Conservation (phyloP, 2,329 filamentous ascomycete species). For the Colletotrichum sp. region DNA sequence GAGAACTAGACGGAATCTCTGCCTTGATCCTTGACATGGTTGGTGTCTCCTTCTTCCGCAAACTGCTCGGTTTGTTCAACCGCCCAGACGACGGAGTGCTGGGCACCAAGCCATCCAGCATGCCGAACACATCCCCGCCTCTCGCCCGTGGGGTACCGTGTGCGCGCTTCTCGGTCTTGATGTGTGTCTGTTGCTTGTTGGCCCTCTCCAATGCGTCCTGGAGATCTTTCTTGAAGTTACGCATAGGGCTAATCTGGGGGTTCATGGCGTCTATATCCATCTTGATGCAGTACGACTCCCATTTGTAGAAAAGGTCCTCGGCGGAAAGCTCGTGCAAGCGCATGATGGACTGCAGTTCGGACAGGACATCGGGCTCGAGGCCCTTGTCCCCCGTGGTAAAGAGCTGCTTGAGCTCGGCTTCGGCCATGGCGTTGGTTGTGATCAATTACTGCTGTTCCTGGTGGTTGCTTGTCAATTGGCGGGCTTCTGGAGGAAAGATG, state of each 20-base stretch:
- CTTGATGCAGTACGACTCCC: slow-evolving; percentile 97
- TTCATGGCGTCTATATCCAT: slow-evolving; percentile 83
- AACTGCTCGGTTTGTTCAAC: slow-evolving; percentile 28
- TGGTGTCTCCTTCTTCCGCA: slow-evolving; percentile 51
- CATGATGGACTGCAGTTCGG: slow-evolving; percentile 85
- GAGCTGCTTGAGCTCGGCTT: slow-evolving; percentile 48
- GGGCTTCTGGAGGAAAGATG: background rate
- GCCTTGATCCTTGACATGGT: slow-evolving; percentile 51
- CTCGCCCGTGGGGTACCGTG: slow-evolving; percentile 69
- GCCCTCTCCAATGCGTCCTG: slow-evolving; percentile 84
- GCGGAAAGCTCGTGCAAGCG: slow-evolving; percentile 80
- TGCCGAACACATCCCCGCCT: slow-evolving; percentile 78
- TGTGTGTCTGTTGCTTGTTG: slow-evolving; percentile 64
- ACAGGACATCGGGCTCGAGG: slow-evolving; percentile 78
- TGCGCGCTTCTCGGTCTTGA: slow-evolving; percentile 67
- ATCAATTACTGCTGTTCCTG: background rate
- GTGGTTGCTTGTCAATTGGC: background rate
- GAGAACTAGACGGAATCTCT: slow-evolving; percentile 48
- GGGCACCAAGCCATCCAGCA: slow-evolving; percentile 76
- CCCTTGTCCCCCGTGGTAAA: slow-evolving; percentile 62
- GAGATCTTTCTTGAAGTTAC: slow-evolving; percentile 84
- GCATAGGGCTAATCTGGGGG: slow-evolving; percentile 72
- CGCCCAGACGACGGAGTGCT: slow-evolving; percentile 56
- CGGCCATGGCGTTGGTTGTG: slow-evolving; percentile 16
- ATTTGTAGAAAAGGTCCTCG: slow-evolving; percentile 96